These are phyloP conservation scores for Starmera pachycereana DNA, from an alignment of 805 yeast species.

Conservation along the genomic window DNA sequence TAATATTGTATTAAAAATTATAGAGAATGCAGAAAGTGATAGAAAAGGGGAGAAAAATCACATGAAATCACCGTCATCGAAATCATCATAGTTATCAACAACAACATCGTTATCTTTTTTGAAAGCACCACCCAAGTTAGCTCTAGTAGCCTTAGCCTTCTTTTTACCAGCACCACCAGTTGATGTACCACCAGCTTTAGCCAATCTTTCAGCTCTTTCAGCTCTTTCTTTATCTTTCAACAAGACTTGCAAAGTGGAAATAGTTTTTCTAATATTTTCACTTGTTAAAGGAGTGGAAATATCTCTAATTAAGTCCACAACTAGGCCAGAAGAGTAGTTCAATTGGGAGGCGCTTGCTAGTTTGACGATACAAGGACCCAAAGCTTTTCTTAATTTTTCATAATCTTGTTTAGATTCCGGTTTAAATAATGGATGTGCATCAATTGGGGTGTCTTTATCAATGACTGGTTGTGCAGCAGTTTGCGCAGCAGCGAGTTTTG, in stretches of 20 bases:
- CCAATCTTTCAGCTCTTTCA: constrained; percentile 80
- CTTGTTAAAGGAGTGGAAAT: constrained; percentile 69
- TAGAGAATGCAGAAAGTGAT: no score
- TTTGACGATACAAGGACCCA: constrained; percentile 49
- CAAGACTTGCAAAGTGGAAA: constrained; percentile 72
- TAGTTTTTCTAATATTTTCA: constrained; percentile 77
- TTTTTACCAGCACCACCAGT: constrained; percentile 93
- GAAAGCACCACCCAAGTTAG: constrained; percentile 51
- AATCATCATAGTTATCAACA: constrained; percentile 42
- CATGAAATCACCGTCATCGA: constrained; percentile 80
- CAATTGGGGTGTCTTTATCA: constrained; percentile 55
- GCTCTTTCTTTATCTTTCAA: constrained; percentile 80
- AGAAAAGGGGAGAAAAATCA: no score
- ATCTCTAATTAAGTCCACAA: constrained; percentile 81
- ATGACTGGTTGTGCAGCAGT: constrained; percentile 21
- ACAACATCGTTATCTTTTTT: constrained; percentile 61
- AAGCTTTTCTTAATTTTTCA: constrained; percentile 65
- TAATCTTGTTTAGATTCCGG: constrained; percentile 74
- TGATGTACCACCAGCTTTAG: constrained; percentile 76
- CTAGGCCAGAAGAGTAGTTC: constrained; percentile 64
- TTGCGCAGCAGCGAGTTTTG: constrained; percentile 24
- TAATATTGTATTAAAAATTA: no score
- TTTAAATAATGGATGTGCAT: constrained; percentile 72
- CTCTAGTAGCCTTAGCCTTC: constrained; percentile 75
- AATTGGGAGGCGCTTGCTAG: constrained; percentile 52